Conservation (phyloP, 768 basidiomycete genomes). For the Tubosaeta sp. region DNA sequence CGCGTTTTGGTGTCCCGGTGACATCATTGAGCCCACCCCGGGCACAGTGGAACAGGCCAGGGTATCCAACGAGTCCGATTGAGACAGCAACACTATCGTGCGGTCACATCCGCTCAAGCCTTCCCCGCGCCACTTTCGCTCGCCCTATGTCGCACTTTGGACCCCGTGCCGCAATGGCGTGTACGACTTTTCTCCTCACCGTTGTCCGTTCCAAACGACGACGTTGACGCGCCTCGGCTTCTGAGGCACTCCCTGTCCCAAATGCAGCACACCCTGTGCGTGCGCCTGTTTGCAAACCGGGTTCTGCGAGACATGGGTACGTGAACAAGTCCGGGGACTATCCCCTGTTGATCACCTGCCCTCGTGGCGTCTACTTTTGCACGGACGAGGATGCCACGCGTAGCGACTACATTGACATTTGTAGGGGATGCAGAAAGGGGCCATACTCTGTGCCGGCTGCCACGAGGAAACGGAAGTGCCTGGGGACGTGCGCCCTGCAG, state of each 20-base stretch:
- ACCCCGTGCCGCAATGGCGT: not conserved
- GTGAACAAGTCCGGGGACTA: not conserved
- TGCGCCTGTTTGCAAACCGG: not conserved
- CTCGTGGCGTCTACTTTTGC: slow-evolving; percentile 11
- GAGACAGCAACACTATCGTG: slow-evolving; percentile 9
- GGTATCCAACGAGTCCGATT: slow-evolving; percentile 1
- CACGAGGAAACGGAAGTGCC: slow-evolving; percentile 13
- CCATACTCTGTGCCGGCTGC: slow-evolving; percentile 4
- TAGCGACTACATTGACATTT: not conserved
- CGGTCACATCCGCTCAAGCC: slow-evolving; percentile 15
- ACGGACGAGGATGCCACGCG: not conserved
- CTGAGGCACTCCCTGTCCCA: slow-evolving; percentile 2
- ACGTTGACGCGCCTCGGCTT: not conserved
- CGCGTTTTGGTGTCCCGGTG: slow-evolving; percentile 13
- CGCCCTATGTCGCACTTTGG: not conserved
- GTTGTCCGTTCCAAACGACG: slow-evolving; percentile 9
- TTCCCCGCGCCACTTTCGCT: slow-evolving; percentile 4
- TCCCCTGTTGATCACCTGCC: slow-evolving; percentile 9
- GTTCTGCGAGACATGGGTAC: slow-evolving; percentile 3
- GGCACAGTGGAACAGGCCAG: slow-evolving; percentile 4
- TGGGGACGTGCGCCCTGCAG: not conserved
- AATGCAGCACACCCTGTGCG: not conserved
- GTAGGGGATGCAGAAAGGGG: slow-evolving; percentile 9
- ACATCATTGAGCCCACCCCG: slow-evolving; percentile 3
- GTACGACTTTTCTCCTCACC: not conserved